Percentiles rank a stretch among this genome's conserved stretches.
These are phyloP conservation scores for Populus simonii DNA, from an alignment of 345 rosid species.

Conservation along the genomic window DNA sequence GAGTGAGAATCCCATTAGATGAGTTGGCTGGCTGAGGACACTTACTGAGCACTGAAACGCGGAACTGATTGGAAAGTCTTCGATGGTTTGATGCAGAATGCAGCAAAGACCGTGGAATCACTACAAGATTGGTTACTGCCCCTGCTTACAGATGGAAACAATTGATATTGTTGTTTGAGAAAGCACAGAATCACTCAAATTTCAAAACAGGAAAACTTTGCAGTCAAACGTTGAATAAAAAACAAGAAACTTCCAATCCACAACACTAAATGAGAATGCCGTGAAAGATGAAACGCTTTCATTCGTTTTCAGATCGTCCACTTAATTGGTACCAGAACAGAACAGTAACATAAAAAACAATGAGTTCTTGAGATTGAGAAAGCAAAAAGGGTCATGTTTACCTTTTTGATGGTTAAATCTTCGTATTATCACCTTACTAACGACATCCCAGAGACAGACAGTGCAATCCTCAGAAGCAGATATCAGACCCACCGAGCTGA, in stretches of 20 bases:
- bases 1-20: conserved; percentile 17
- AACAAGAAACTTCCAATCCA: background rate
- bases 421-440: conserved; percentile 19
- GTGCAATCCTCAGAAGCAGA: conserved; percentile 53
- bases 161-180: background rate
- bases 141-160: conserved; percentile 31
- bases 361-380: background rate
- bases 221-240: background rate
- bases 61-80: conserved; percentile 24
- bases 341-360: background rate
- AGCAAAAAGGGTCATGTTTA: conserved; percentile 8
- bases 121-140: conserved; percentile 36
- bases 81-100: conserved; percentile 26
- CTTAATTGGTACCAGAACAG: background rate
- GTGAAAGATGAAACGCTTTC: background rate
- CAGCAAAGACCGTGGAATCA: conserved; percentile 27
- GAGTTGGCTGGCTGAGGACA: conserved; percentile 30
- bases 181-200: background rate
- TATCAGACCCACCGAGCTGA: conserved; percentile 35
- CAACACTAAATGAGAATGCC: background rate
- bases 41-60: conserved; percentile 36
- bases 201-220: background rate
- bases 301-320: background rate
- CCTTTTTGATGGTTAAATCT: conserved; percentile 45
- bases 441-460: conserved; percentile 50